phyloP scores from a whole-genome alignment of 495 filamentous ascomycete genomes.

The Apodospora peruviana region DNA sequence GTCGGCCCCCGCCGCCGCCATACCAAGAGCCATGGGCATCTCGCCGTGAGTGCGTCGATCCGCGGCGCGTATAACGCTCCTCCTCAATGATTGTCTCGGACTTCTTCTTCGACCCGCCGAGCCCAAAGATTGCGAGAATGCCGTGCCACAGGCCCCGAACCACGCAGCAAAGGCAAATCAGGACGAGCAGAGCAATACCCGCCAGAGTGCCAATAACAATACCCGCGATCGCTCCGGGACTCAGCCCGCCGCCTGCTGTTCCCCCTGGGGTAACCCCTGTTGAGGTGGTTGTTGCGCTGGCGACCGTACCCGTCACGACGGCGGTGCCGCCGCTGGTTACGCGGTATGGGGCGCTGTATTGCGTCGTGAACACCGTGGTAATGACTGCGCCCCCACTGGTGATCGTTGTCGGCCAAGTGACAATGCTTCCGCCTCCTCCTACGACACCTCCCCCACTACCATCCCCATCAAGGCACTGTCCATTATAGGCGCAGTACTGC shows the following conservation, averaged over 20 bases:
- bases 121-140: conserved; percentile 61
- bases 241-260: conserved; percentile 51
- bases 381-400: conserved; percentile 23
- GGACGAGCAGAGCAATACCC: conserved; percentile 65
- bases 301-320: conserved; percentile 28
- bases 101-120: conserved; percentile 43
- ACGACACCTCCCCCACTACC: conserved; percentile 23
- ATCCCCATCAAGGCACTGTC: conserved; percentile 38
- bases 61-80: conserved; percentile 58
- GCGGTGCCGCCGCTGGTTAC: conserved; percentile 58
- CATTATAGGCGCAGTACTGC: conserved; percentile 56
- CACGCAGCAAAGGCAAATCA: conserved; percentile 72
- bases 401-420: conserved; percentile 35
- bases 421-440: conserved; percentile 25
- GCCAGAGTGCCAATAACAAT: conserved; percentile 84
- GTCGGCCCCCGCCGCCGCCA: conserved; percentile 36
- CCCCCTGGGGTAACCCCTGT: conserved; percentile 22
- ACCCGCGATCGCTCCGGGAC: conserved; percentile 84
- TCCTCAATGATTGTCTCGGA: conserved; percentile 59
- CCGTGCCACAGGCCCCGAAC: conserved; percentile 59
- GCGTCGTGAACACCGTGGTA: conserved; percentile 31
- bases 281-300: conserved; percentile 41
- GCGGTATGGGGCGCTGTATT: conserved; percentile 57
- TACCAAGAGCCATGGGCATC: conserved; percentile 63
- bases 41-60: conserved; percentile 28